phyloP scores from a whole-genome alignment of 495 filamentous ascomycete species.

The Trichoderma asperelloides region DNA sequence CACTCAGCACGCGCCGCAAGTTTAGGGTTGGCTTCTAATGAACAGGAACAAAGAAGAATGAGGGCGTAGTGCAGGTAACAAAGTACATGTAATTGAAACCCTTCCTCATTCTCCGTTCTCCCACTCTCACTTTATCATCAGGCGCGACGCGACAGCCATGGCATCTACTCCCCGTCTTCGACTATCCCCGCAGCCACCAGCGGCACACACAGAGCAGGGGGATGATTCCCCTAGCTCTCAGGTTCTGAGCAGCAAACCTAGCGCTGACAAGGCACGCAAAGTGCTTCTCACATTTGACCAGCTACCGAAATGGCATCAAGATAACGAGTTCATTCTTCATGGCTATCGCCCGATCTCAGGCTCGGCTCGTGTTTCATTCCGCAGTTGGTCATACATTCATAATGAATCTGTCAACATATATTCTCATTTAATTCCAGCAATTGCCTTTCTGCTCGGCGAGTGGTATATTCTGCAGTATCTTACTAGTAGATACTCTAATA shows the following conservation, averaged over 20 bases:
- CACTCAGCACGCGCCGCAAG: background rate
- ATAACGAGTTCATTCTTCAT: slow-evolving; percentile 67
- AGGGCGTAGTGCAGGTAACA: background rate
- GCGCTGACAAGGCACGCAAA: slow-evolving; percentile 20
- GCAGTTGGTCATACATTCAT: slow-evolving; percentile 65
- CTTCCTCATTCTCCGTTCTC: background rate
- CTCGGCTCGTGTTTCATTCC: slow-evolving; percentile 55
- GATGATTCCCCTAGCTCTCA: background rate
- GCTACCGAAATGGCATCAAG: slow-evolving; percentile 60
- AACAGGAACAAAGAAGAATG: background rate
- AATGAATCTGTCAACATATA: slow-evolving; percentile 84
- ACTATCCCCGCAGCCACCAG: background rate
- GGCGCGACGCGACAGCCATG: background rate
- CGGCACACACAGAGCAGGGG: background rate
- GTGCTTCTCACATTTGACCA: slow-evolving; percentile 41
- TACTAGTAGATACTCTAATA: slow-evolving; percentile 30
- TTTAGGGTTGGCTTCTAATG: background rate
- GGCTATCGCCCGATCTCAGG: slow-evolving; percentile 64
- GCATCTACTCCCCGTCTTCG: background rate
- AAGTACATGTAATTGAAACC: background rate
- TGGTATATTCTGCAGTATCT: slow-evolving; percentile 19
- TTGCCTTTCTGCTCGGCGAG: slow-evolving; percentile 18
- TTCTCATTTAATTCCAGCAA: slow-evolving; percentile 53
- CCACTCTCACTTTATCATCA: background rate
- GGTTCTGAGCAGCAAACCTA: background rate